Conservation (phyloP, 352 stramenopile species). For the Phytophthora crassamura region DNA sequence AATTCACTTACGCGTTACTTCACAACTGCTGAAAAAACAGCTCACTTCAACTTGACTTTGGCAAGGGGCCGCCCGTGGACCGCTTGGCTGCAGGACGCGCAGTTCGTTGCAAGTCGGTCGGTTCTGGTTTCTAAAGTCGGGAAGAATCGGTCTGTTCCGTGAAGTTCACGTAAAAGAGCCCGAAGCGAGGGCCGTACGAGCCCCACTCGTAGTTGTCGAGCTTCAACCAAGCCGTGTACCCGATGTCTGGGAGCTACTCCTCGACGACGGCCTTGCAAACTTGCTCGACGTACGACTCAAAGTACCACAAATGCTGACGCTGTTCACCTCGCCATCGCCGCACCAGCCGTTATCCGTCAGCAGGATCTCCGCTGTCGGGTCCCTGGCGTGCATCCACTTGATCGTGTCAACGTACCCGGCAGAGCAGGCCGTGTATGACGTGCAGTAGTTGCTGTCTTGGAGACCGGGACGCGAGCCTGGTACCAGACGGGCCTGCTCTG, state of each 20-base stretch:
- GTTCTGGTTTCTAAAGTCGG: conserved; percentile 4
- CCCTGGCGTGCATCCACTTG: conserved; percentile 46
- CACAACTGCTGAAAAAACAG: no score
- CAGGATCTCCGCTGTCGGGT: conserved; percentile 33
- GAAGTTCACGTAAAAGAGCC: conserved; percentile 48
- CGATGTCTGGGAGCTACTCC: conserved; percentile 54
- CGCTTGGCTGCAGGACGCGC: conserved; percentile 35
- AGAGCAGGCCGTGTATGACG: conserved; percentile 37
- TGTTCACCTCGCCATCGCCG: conserved; percentile 32
- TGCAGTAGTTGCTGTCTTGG: conserved; percentile 37
- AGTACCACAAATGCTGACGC: conserved; percentile 54
- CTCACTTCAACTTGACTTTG: no score
- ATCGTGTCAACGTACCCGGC: conserved; percentile 45
- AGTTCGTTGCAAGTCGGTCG: conserved; percentile 22
- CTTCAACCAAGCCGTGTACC: conserved; percentile 94
- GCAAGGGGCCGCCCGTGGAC: conserved; percentile 34
- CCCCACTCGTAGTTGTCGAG: conserved; percentile 97
- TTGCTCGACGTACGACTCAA: conserved; percentile 50
- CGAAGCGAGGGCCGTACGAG: conserved; percentile 56
- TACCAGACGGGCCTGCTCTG: conserved; percentile 58
- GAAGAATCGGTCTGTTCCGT: conserved; percentile 19
- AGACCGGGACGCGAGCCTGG: conserved; percentile 57
- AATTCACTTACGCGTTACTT: no score
- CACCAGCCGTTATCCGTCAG: conserved; percentile 42
- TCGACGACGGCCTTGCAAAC: conserved; percentile 31